Percentiles rank a stretch among this genome's conserved stretches.
Conservation (phyloP, 2,329 filamentous ascomycete genomes). For the Pseudogymnoascus sp. region DNA sequence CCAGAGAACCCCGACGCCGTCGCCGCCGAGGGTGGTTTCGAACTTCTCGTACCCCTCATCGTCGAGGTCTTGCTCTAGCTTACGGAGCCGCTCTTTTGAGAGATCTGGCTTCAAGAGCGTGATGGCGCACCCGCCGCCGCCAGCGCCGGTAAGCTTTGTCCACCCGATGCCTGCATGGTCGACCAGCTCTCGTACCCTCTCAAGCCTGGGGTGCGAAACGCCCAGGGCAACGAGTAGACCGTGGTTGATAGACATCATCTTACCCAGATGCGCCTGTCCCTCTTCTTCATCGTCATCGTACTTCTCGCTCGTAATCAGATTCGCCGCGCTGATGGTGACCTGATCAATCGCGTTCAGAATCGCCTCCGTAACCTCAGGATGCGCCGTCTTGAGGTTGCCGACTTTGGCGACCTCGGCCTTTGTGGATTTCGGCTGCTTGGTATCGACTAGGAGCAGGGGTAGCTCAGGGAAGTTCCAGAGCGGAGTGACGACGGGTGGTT, state of each 20-base stretch:
- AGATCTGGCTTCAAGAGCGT: conserved; percentile 70
- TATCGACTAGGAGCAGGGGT: conserved; percentile 83
- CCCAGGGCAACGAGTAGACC: conserved; percentile 84
- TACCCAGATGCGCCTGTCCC: conserved; percentile 66
- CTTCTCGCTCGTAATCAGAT: conserved; percentile 48
- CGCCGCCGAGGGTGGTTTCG: conserved; percentile 81
- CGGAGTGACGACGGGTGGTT: conserved; percentile 67
- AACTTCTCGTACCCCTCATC: conserved; percentile 75
- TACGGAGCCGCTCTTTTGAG: conserved; percentile 45
- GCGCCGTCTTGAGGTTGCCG: conserved; percentile 56
- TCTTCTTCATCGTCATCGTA: conserved; percentile 59
- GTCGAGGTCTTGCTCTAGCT: conserved; percentile 57
- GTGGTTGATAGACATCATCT: conserved; percentile 90
- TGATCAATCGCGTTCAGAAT: conserved; percentile 82
- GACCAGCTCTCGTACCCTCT: conserved; percentile 83
- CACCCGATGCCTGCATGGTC: conserved; percentile 86
- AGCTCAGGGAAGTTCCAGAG: conserved; percentile 87
- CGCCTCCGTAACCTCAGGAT: conserved; percentile 68
- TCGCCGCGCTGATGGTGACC: conserved; percentile 49
- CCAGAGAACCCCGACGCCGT: conserved; percentile 90
- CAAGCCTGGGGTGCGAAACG: conserved; percentile 87
- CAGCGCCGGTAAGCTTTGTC: conserved; percentile 95
- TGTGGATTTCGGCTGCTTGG: conserved; percentile 79
- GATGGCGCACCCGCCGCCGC: conserved; percentile 92
- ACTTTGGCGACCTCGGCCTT: conserved; percentile 82